These are phyloP conservation scores for Aspergillus brasiliensis DNA, from an alignment of 2,329 filamentous ascomycete species.

Conservation along the genomic window DNA sequence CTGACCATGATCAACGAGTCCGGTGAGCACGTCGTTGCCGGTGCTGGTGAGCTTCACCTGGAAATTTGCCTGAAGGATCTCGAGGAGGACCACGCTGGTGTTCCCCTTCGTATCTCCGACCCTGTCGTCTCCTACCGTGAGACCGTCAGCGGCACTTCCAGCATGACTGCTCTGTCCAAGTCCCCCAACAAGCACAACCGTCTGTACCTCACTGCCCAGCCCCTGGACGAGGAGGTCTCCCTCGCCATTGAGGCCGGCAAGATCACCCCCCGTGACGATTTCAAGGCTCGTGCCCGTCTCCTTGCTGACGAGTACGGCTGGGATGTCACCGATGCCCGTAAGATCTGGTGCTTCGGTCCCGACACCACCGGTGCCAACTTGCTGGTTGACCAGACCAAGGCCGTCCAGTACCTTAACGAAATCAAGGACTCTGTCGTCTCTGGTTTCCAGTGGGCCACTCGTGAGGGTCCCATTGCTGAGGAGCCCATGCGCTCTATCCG, in stretches of 20 bases:
- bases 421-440: slow-evolving; percentile 99
- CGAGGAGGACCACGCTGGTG: slow-evolving; percentile 98
- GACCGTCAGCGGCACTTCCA: slow-evolving; percentile 80
- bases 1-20: slow-evolving; percentile 85
- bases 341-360: slow-evolving; percentile 99
- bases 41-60: slow-evolving; percentile 98
- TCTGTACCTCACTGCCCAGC: slow-evolving; percentile 93
- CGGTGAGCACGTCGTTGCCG: slow-evolving; percentile 98
- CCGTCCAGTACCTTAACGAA: slow-evolving; percentile 99
- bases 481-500: slow-evolving; percentile 96
- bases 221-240: slow-evolving; percentile 87
- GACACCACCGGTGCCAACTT: slow-evolving; percentile 98
- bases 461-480: slow-evolving; percentile 96
- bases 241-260: slow-evolving; percentile 89
- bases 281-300: slow-evolving; percentile 96
- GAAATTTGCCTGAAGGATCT: slow-evolving; percentile 99
- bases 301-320: slow-evolving; percentile 96
- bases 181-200: slow-evolving; percentile 99
- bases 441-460: slow-evolving; percentile 99
- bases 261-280: slow-evolving; percentile 93
- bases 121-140: slow-evolving; percentile 99
- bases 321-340: slow-evolving; percentile 99
- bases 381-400: slow-evolving; percentile 99
- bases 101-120: slow-evolving; percentile 96
- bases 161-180: slow-evolving; percentile 97